Percentiles rank a stretch among this genome's conserved stretches.
phyloP scores from a whole-genome alignment of 495 filamentous ascomycete genomes.

The Tuber melanosporum region DNA sequence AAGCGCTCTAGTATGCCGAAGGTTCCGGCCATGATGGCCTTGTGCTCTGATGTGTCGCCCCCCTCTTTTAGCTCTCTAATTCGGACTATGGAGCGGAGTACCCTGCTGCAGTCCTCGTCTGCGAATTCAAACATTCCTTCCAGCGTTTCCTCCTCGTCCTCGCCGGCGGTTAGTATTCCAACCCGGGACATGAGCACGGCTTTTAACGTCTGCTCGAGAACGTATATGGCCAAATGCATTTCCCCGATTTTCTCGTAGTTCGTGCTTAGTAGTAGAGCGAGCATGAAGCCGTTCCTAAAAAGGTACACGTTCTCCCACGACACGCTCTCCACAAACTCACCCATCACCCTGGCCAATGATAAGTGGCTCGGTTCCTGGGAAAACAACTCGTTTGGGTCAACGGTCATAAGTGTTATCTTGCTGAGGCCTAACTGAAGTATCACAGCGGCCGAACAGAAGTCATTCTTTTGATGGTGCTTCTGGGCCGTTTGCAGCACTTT shows the following conservation, averaged over 20 bases:
- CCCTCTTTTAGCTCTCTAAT: background rate
- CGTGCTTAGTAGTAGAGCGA: background rate
- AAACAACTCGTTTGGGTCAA: background rate
- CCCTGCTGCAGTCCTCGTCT: background rate
- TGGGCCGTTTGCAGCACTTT: background rate
- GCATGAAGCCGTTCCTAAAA: background rate
- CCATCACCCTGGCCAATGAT: background rate
- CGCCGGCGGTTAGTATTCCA: background rate
- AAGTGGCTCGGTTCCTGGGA: background rate
- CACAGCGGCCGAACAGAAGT: background rate
- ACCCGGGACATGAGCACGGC: background rate
- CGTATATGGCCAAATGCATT: background rate
- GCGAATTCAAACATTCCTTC: background rate
- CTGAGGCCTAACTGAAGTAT: background rate
- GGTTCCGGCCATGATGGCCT: background rate
- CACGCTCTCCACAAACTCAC: background rate
- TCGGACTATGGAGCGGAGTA: background rate
- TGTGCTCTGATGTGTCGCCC: background rate
- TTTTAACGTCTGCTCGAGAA: constrained; percentile 2
- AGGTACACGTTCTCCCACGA: background rate
- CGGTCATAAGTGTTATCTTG: background rate
- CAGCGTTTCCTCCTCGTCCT: background rate
- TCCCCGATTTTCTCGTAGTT: background rate
- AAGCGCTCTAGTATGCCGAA: background rate
- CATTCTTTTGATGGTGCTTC: background rate